Conservation (phyloP, 2,329 filamentous ascomycete species). For the Aspergillus tamarii region DNA sequence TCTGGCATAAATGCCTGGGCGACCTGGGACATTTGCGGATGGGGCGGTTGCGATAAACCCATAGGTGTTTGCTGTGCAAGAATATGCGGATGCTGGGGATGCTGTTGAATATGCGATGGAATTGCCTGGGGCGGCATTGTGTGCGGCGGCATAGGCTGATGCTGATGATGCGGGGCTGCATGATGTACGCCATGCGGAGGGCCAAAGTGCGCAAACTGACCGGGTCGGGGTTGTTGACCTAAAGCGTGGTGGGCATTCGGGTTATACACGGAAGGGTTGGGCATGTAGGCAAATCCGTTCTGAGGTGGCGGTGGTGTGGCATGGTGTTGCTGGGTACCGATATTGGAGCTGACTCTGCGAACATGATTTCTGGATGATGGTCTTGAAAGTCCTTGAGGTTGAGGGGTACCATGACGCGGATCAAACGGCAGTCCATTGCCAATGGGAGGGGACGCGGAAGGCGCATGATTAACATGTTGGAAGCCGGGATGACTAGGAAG, state of each 20-base stretch:
- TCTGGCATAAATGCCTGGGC: constrained; percentile 77
- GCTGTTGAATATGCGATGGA: constrained; percentile 46
- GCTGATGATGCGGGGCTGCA: constrained; percentile 30
- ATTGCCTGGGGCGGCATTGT: constrained; percentile 47
- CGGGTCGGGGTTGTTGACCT: constrained; percentile 51
- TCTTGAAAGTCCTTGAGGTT: constrained; percentile 74
- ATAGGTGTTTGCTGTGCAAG: constrained; percentile 32
- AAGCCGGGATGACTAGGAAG: constrained; percentile 71
- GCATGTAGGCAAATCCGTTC: constrained; percentile 81
- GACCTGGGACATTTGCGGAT: constrained; percentile 52
- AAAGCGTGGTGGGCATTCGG: constrained; percentile 56
- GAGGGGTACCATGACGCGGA: constrained; percentile 77
- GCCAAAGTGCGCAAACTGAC: constrained; percentile 44
- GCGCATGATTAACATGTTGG: constrained; percentile 80
- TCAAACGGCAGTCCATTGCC: constrained; percentile 73
- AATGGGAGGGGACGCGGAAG: constrained; percentile 87
- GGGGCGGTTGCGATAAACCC: constrained; percentile 40
- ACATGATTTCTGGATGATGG: constrained; percentile 80
- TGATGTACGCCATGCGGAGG: constrained; percentile 44
- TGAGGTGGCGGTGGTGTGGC: constrained; percentile 61
- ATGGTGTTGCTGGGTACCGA: constrained; percentile 67
- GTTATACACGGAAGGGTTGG: constrained; percentile 84
- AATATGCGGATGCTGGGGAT: constrained; percentile 44
- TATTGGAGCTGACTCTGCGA: constrained; percentile 73
- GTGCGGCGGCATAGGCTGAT: constrained; percentile 30